A percentile compares a stretch with the other conserved stretches of the same genome.
Conservation (phyloP, 164 flowering plant genomes). For the Cinnamomum chago region DNA sequence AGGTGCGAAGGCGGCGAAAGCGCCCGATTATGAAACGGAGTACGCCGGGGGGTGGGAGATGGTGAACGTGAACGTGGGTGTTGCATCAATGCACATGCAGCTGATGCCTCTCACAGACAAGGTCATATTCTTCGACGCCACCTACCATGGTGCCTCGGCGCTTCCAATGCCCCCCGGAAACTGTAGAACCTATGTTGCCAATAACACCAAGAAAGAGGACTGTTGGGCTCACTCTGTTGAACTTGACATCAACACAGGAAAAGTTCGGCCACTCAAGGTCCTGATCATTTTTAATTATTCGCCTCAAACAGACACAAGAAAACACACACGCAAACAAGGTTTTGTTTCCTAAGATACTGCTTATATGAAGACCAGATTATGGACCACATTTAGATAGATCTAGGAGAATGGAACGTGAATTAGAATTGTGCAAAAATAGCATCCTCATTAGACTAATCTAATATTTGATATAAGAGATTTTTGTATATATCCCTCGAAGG, state of each 20-base stretch:
- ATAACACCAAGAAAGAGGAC: conserved; percentile 22
- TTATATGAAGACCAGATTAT: too few species aligned
- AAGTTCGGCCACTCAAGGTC: conserved; percentile 48
- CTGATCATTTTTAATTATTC: neutral
- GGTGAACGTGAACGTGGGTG: conserved; percentile 36
- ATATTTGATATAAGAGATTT: too few species aligned
- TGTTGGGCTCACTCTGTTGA: conserved; percentile 70
- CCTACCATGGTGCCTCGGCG: conserved; percentile 41
- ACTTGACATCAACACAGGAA: conserved; percentile 33
- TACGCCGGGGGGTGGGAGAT: conserved; percentile 53
- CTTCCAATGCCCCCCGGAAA: conserved; percentile 22
- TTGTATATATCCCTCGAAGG: too few species aligned
- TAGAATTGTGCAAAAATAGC: too few species aligned
- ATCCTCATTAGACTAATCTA: too few species aligned
- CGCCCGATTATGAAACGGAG: conserved; percentile 1
- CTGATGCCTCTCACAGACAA: conserved; percentile 46
- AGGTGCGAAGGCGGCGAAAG: neutral
- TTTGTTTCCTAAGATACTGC: too few species aligned
- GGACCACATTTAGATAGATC: too few species aligned
- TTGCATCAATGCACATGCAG: conserved; percentile 65
- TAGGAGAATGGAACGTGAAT: too few species aligned
- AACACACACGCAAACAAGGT: too few species aligned
- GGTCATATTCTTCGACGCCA: conserved; percentile 58
- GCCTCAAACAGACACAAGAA: too few species aligned
- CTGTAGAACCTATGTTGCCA: conserved; percentile 25